These are phyloP conservation scores for Eimeria acervulina DNA, from an alignment of 169 alveolate species.

Conservation along the genomic window DNA sequence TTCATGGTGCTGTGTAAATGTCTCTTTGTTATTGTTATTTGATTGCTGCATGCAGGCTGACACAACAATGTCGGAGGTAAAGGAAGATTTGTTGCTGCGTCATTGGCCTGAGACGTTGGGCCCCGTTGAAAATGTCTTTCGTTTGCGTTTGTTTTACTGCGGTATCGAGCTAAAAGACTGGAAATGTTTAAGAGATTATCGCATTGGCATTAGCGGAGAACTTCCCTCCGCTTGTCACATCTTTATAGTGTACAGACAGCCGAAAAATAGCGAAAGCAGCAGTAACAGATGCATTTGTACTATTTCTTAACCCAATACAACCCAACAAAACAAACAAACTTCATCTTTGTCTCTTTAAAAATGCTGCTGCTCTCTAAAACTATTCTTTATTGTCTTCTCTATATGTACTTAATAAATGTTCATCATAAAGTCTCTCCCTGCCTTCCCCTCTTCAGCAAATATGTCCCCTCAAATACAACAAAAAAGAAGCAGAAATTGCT, in stretches of 20 bases:
- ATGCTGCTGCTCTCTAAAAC: not conserved
- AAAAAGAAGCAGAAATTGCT: not conserved
- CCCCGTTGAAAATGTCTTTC: not conserved
- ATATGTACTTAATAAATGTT: not conserved
- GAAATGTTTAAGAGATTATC: conserved; percentile 3
- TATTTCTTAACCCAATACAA: not conserved
- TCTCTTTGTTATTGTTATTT: not conserved
- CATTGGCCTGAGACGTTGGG: conserved; percentile 8
- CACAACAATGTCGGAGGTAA: conserved; percentile 27
- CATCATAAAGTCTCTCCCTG: not conserved
- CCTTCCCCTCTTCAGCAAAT: not conserved
- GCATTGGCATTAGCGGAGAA: not conserved
- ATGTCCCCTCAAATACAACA: not conserved
- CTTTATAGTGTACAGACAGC: not conserved
- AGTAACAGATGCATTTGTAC: not conserved
- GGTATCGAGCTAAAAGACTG: conserved; percentile 24
- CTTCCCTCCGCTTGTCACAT: conserved; percentile 41
- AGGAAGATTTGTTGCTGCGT: conserved; percentile 31
- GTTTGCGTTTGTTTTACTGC: conserved; percentile 45
- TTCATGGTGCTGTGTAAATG: not conserved
- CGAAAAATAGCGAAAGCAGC: not conserved
- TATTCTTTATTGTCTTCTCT: not conserved
- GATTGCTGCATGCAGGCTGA: not conserved
- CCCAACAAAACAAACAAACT: no score
- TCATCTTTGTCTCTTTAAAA: not conserved